These are phyloP conservation scores for Parathielavia appendiculata DNA, from an alignment of 495 filamentous ascomycete species.

Conservation along the genomic window DNA sequence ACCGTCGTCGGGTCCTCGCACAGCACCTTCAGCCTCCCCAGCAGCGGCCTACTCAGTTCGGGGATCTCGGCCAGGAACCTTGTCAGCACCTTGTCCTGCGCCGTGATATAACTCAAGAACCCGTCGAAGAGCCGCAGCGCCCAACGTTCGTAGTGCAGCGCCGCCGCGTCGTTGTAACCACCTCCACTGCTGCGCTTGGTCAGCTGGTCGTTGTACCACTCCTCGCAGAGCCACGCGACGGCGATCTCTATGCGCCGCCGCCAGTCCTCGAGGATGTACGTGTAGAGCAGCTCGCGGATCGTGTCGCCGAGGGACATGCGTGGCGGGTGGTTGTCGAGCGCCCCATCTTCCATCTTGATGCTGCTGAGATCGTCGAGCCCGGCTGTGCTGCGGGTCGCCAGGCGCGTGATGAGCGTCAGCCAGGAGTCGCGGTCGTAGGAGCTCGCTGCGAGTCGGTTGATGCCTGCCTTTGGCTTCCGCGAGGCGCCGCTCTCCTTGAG, in stretches of 20 bases:
- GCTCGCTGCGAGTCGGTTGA: constrained; percentile 79
- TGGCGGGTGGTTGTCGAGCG: constrained; percentile 15
- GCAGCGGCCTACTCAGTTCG: constrained; percentile 61
- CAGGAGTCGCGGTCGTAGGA: constrained; percentile 85
- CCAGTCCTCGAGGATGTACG: constrained; percentile 87
- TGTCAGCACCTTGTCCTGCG: constrained; percentile 80
- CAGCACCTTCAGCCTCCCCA: constrained; percentile 69
- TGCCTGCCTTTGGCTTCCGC: constrained; percentile 59
- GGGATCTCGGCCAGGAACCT: constrained; percentile 90
- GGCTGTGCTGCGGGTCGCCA: constrained; percentile 74
- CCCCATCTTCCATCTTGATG: constrained; percentile 48
- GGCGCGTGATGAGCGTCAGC: constrained; percentile 77
- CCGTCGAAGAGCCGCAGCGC: constrained; percentile 74
- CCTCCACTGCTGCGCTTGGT: constrained; percentile 40
- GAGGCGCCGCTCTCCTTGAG: constrained; percentile 49
- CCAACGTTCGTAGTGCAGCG: constrained; percentile 73
- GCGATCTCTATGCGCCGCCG: constrained; percentile 78
- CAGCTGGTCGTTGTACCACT: constrained; percentile 92
- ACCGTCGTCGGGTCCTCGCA: constrained; percentile 79
- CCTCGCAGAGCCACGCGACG: constrained; percentile 88
- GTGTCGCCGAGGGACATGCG: constrained; percentile 51
- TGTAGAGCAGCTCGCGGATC: constrained; percentile 74
- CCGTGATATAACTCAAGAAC: constrained; percentile 81
- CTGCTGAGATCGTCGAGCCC: constrained; percentile 51
- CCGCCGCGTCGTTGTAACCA: no score